Evolutionary conservation across 768 basidiomycete genomes (phyloP).

Genomic region (Leccinum olivaceopallidum): DNA sequence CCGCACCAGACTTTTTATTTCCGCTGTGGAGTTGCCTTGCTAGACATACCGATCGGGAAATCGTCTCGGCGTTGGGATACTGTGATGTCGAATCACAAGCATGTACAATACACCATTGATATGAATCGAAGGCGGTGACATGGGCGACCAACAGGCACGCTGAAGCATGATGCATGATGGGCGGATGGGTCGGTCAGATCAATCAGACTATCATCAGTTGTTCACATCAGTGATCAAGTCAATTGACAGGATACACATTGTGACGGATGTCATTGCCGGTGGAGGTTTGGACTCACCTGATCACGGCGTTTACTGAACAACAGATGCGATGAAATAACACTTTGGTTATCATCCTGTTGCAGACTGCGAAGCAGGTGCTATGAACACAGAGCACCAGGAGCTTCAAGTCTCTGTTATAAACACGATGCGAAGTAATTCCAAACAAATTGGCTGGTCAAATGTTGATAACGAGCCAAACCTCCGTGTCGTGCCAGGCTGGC

Average conservation of each 20-base stretch:
- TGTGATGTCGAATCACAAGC: background rate
- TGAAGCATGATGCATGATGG: background rate
- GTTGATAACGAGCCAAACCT: background rate
- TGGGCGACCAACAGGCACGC: background rate
- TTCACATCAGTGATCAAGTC: background rate
- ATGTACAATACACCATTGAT: background rate
- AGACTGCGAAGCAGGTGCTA: background rate
- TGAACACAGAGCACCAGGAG: background rate
- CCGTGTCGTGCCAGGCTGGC: background rate
- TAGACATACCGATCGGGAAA: background rate
- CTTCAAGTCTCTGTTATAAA: background rate
- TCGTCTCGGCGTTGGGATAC: background rate
- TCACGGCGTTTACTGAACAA: background rate
- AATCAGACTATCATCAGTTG: background rate
- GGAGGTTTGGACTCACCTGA: background rate
- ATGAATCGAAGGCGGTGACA: background rate
- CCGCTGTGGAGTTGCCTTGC: background rate
- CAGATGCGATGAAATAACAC: background rate
- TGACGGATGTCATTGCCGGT: background rate
- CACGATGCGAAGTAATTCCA: background rate
- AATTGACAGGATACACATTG: background rate
- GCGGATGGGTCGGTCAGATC: background rate
- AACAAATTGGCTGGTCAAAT: background rate
- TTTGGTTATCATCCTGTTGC: background rate
- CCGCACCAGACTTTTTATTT: background rate